Percentiles rank a stretch among this genome's conserved stretches.
These are phyloP conservation scores for Calycina herbarum DNA, from an alignment of 2,329 filamentous ascomycete genomes.

Conservation along the genomic window DNA sequence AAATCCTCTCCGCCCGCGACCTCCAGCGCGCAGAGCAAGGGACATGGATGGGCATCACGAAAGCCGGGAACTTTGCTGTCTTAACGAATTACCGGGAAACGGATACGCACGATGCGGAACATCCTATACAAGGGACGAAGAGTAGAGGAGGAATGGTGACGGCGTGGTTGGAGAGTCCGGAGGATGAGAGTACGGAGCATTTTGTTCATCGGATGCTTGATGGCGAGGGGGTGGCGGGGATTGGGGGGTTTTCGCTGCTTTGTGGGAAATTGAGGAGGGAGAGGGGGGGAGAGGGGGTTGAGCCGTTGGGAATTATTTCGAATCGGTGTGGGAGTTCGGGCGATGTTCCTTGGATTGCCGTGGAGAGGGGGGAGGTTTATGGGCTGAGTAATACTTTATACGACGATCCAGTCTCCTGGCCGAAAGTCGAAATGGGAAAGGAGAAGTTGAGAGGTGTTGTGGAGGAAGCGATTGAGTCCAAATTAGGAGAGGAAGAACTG, in stretches of 20 bases:
- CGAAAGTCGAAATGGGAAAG: conserved; percentile 56
- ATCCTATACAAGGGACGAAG: conserved; percentile 54
- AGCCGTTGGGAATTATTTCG: conserved; percentile 60
- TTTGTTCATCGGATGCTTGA: conserved; percentile 55
- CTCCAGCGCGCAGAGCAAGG: conserved; percentile 62
- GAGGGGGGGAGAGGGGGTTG: conserved; percentile 38
- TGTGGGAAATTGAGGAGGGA: conserved; percentile 57
- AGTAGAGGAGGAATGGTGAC: conserved; percentile 66
- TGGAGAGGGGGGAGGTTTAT: conserved; percentile 52
- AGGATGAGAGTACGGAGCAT: conserved; percentile 48
- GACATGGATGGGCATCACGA: conserved; percentile 66
- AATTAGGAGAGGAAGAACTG: conserved; percentile 48
- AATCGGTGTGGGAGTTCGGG: conserved; percentile 56
- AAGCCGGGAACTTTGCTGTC: conserved; percentile 59
- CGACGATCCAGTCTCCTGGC: conserved; percentile 55
- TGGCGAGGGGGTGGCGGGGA: conserved; percentile 54
- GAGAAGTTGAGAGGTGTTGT: conserved; percentile 41
- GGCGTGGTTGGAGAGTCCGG: conserved; percentile 56
- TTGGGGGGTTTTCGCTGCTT: conserved; percentile 67
- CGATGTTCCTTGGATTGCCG: conserved; percentile 59
- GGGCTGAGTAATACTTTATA: conserved; percentile 65
- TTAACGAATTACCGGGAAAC: conserved; percentile 68
- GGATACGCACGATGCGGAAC: conserved; percentile 47
- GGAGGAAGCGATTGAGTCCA: conserved; percentile 42
- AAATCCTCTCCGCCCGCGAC: conserved; percentile 60